A percentile compares a stretch with the other conserved stretches of the same genome.
Evolutionary conservation across 768 basidiomycete species (phyloP).

Genomic region (Suillus brevipes): DNA sequence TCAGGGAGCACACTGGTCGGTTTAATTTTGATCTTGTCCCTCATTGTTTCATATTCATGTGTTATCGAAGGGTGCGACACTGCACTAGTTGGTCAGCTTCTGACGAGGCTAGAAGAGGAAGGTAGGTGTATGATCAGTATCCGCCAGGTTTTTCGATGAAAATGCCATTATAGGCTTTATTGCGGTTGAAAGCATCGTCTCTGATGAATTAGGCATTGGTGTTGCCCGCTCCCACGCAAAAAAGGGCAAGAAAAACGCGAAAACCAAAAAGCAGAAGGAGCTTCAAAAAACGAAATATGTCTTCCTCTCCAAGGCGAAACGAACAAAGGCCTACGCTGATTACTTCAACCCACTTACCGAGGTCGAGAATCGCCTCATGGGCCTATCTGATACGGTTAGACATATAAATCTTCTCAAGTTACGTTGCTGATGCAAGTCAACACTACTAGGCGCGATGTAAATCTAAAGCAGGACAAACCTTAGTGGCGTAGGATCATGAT

Average conservation of each 20-base stretch:
- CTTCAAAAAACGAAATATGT: conserved; percentile 57
- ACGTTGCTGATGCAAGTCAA: background rate
- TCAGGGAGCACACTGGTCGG: conserved; percentile 63
- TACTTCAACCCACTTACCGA: conserved; percentile 67
- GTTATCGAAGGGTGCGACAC: conserved; percentile 48
- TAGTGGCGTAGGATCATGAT: conserved; percentile 8
- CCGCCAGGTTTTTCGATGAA: background rate
- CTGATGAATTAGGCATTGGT: conserved; percentile 48
- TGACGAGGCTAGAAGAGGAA: conserved; percentile 70
- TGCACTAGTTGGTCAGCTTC: conserved; percentile 57
- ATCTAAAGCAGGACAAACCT: background rate
- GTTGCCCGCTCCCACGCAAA: conserved; percentile 40
- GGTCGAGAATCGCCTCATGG: conserved; percentile 61
- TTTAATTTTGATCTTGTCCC: conserved; percentile 5
- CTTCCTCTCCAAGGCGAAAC: conserved; percentile 52
- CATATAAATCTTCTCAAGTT: background rate
- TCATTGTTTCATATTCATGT: conserved; percentile 1
- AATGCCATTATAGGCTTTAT: conserved; percentile 53
- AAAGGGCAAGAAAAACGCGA: conserved; percentile 43
- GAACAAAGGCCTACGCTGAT: conserved; percentile 52
- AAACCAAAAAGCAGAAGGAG: conserved; percentile 47
- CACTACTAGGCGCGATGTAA: background rate
- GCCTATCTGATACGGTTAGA: conserved; percentile 57
- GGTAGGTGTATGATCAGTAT: conserved; percentile 39
- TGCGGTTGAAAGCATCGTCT: conserved; percentile 45